These are phyloP conservation scores for Diaporthe batatas DNA, from an alignment of 2,329 filamentous ascomycete genomes.

Conservation along the genomic window DNA sequence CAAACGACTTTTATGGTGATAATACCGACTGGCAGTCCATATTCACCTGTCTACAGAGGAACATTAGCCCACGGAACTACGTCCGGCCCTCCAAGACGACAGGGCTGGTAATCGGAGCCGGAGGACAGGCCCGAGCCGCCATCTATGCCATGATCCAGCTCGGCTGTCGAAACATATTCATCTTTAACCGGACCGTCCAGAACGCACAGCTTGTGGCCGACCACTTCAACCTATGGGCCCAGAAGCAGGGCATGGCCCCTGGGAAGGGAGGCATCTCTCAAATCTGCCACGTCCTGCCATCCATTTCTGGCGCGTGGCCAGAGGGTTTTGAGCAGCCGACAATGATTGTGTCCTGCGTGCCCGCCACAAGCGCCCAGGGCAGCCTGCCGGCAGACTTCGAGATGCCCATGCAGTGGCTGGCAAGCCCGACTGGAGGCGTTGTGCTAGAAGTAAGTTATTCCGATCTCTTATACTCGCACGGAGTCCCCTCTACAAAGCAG, in stretches of 20 bases:
- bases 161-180: constrained; percentile 79
- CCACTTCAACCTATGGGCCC: constrained; percentile 73
- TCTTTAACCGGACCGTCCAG: constrained; percentile 75
- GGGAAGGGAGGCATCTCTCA: constrained; percentile 51
- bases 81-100: constrained; percentile 67
- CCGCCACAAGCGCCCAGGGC: constrained; percentile 72
- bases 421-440: constrained; percentile 79
- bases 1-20: constrained; percentile 74
- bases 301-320: constrained; percentile 74
- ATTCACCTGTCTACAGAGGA: constrained; percentile 72
- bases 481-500: not conserved
- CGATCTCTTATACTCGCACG: not conserved
- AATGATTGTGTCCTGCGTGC: constrained; percentile 79
- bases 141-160: constrained; percentile 81
- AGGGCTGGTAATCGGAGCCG: constrained; percentile 71
- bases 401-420: constrained; percentile 77
- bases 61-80: constrained; percentile 76
- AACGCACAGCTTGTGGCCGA: constrained; percentile 73
- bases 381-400: constrained; percentile 76
- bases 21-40: constrained; percentile 58
- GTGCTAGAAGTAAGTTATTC: constrained; percentile 68
- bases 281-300: constrained; percentile 68
- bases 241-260: constrained; percentile 50
- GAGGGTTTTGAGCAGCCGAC: constrained; percentile 72
- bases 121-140: constrained; percentile 80